Evolutionary conservation across 2,329 filamentous ascomycete species (phyloP).

Genomic region (Fusarium sp.): DNA sequence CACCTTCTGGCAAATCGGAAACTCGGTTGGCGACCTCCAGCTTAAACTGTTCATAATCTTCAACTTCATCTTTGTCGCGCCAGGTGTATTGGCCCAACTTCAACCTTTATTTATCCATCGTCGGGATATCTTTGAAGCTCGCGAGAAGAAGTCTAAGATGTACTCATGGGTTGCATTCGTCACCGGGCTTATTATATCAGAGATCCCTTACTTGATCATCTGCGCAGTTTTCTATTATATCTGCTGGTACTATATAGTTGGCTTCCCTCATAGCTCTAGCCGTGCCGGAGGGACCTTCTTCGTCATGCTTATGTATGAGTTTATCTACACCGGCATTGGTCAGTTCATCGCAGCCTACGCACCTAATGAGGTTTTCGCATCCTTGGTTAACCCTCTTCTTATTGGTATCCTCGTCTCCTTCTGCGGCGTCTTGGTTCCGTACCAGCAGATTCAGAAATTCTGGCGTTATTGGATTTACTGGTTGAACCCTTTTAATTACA

Average conservation of each 20-base stretch:
- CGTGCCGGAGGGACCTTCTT: constrained; percentile 63
- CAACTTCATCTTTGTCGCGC: constrained; percentile 41
- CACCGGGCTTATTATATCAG: constrained; percentile 60
- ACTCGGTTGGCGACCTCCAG: constrained; percentile 61
- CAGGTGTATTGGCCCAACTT: constrained; percentile 60
- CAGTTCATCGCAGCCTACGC: constrained; percentile 71
- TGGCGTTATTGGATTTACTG: constrained; percentile 75
- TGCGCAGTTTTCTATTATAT: constrained; percentile 59
- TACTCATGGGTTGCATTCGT: constrained; percentile 71
- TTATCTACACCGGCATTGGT: constrained; percentile 68
- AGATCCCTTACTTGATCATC: constrained; percentile 57
- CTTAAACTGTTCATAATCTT: constrained; percentile 45
- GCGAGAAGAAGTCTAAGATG: constrained; percentile 61
- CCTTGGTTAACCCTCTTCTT: constrained; percentile 65
- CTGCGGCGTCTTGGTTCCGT: constrained; percentile 79
- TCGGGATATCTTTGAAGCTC: constrained; percentile 59
- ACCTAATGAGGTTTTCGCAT: constrained; percentile 69
- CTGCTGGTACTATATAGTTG: constrained; percentile 68
- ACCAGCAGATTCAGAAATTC: constrained; percentile 68
- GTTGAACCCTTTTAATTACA: constrained; percentile 69
- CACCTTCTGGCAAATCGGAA: constrained; percentile 68
- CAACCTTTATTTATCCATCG: constrained; percentile 60
- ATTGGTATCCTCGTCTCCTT: constrained; percentile 72
- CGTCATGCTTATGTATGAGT: constrained; percentile 68
- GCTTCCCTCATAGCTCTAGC: constrained; percentile 55